Conservation (phyloP, 805 yeast genomes). For the Saturnispora kantuleensis region DNA sequence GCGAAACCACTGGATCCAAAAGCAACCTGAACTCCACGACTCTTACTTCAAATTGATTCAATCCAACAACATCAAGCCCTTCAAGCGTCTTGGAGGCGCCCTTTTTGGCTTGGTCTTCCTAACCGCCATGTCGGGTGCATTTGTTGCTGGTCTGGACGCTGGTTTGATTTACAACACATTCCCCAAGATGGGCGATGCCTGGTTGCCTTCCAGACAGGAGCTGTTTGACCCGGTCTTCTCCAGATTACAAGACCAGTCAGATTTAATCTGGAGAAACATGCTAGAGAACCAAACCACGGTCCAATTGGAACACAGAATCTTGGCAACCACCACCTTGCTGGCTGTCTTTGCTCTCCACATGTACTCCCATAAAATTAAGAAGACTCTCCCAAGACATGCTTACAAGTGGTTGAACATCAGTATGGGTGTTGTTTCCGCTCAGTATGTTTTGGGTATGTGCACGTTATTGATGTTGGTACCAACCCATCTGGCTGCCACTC, state of each 20-base stretch:
- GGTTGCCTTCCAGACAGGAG: constrained; percentile 68
- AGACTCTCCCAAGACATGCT: constrained; percentile 46
- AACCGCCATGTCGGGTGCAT: constrained; percentile 96
- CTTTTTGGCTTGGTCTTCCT: constrained; percentile 63
- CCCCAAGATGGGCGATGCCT: constrained; percentile 91
- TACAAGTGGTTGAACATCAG: constrained; percentile 49
- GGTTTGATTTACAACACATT: constrained; percentile 92
- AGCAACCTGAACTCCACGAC: constrained; percentile 50
- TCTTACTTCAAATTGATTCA: constrained; percentile 48
- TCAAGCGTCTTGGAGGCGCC: constrained; percentile 46
- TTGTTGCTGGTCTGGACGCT: constrained; percentile 98
- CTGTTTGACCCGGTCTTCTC: constrained; percentile 67
- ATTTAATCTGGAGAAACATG: constrained; percentile 83
- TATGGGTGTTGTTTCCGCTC: constrained; percentile 77
- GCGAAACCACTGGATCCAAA: constrained; percentile 60
- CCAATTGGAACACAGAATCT: constrained; percentile 78
- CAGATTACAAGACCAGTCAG: constrained; percentile 56
- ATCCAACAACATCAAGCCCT: constrained; percentile 46
- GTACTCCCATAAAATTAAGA: constrained; percentile 49
- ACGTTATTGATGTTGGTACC: constrained; percentile 88
- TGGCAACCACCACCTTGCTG: constrained; percentile 75
- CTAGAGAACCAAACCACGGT: constrained; percentile 95
- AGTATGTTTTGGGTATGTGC: constrained; percentile 76
- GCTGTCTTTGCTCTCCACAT: constrained; percentile 62
- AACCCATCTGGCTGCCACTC: constrained; percentile 84